Conservation (phyloP, 768 basidiomycete species). For the Pleurotus cornucopiae region DNA sequence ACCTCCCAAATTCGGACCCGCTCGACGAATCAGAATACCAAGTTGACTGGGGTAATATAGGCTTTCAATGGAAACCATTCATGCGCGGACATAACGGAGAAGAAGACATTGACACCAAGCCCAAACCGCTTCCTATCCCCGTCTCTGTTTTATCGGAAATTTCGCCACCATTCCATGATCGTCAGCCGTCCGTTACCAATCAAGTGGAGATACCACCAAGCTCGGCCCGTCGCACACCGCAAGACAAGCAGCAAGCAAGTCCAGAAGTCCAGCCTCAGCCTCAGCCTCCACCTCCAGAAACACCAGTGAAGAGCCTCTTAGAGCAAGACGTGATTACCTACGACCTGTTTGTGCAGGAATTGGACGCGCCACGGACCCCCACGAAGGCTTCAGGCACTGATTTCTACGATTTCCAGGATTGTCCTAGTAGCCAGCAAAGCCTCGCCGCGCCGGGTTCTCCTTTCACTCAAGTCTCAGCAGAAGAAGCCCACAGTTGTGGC, state of each 20-base stretch:
- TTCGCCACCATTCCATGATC: too few species aligned
- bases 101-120: neutral
- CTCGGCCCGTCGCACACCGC: too few species aligned
- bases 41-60: slow-evolving; percentile 36
- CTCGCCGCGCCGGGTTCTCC: neutral
- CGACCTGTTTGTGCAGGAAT: neutral
- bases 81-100: slow-evolving; percentile 21
- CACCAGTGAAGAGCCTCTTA: neutral
- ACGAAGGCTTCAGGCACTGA: neutral
- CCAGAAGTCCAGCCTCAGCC: neutral
- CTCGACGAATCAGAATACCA: slow-evolving; percentile 33
- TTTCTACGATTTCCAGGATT: too few species aligned
- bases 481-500: neutral
- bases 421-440: neutral
- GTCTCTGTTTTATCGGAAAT: too few species aligned
- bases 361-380: neutral
- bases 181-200: too few species aligned
- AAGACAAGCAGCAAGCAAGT: too few species aligned
- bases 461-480: neutral
- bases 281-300: neutral
- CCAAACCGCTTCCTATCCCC: neutral
- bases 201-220: too few species aligned
- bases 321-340: neutral
- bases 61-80: slow-evolving; percentile 58
- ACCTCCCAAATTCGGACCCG: slow-evolving; percentile 37